A percentile compares a stretch with the other conserved stretches of the same genome.
These are phyloP conservation scores for Mallotus japonicus DNA, from an alignment of 441 rosid genomes.

Conservation along the genomic window DNA sequence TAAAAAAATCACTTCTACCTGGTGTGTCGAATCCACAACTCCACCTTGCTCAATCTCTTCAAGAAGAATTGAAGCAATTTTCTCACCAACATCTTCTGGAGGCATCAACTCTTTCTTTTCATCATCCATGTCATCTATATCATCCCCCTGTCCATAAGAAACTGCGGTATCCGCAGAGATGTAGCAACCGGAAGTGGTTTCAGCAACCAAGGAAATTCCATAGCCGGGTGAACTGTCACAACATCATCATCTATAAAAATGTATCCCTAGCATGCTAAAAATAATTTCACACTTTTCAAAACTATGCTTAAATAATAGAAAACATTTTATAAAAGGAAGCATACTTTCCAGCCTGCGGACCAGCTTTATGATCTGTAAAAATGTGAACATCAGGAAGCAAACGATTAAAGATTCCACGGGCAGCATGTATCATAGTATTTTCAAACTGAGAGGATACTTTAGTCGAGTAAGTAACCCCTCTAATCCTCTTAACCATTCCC, in stretches of 20 bases:
- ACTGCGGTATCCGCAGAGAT: slow-evolving; percentile 73
- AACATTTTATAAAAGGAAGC: slow-evolving; percentile 19
- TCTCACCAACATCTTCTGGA: slow-evolving; percentile 70
- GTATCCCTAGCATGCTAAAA: neutral
- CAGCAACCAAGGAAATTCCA: slow-evolving; percentile 88
- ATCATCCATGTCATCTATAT: slow-evolving; percentile 51
- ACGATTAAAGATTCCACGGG: slow-evolving; percentile 84
- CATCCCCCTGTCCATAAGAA: slow-evolving; percentile 43
- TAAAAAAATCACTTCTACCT: slow-evolving; percentile 44
- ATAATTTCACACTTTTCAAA: neutral
- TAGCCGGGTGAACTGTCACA: slow-evolving; percentile 81
- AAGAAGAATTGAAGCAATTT: slow-evolving; percentile 73
- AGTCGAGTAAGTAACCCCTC: slow-evolving; percentile 77
- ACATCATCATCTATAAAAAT: slow-evolving; percentile 14
- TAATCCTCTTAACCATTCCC: slow-evolving; percentile 89
- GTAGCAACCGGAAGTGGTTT: slow-evolving; percentile 80
- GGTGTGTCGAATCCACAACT: slow-evolving; percentile 88
- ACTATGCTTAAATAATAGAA: neutral
- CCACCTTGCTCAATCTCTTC: slow-evolving; percentile 89
- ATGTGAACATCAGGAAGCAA: slow-evolving; percentile 89
- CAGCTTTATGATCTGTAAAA: slow-evolving; percentile 61
- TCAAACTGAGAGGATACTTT: slow-evolving; percentile 71
- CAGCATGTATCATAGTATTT: slow-evolving; percentile 70
- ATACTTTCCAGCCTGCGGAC: slow-evolving; percentile 84
- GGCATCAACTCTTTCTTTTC: slow-evolving; percentile 60